Percentiles rank a stretch among this genome's conserved stretches.
These are phyloP conservation scores for Ambrosiella xylebori DNA, from an alignment of 2,329 filamentous ascomycete species.

Conservation along the genomic window DNA sequence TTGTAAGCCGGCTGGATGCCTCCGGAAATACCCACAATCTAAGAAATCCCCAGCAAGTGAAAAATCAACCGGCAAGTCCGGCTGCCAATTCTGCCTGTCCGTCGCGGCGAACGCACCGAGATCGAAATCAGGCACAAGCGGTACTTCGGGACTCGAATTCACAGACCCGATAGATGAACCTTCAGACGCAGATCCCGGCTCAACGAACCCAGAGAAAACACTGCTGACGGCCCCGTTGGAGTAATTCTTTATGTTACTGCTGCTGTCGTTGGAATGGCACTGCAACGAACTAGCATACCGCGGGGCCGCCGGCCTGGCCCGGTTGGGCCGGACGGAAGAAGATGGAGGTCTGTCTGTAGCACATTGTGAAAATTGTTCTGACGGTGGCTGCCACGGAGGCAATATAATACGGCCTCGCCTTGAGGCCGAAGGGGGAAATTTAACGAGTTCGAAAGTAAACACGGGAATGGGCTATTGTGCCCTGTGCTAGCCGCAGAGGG, in stretches of 20 bases:
- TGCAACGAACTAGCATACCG: background rate
- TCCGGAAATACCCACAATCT: constrained; percentile 1
- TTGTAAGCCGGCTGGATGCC: background rate
- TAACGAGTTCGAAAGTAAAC: constrained; percentile 11
- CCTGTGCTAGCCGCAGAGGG: constrained; percentile 10
- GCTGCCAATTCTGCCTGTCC: constrained; percentile 1
- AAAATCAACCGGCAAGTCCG: constrained; percentile 1
- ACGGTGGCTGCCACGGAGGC: constrained; percentile 5
- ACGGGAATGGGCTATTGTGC: constrained; percentile 9
- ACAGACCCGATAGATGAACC: background rate
- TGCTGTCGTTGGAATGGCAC: background rate
- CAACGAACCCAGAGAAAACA: constrained; percentile 1
- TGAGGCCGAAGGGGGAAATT: constrained; percentile 5
- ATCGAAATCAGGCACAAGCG: constrained; percentile 5
- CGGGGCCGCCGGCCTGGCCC: background rate
- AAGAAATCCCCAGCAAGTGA: constrained; percentile 3
- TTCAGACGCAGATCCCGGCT: background rate
- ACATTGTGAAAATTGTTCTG: background rate
- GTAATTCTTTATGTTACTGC: background rate
- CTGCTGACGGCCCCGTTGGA: background rate
- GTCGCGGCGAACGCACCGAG: background rate
- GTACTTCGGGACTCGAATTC: constrained; percentile 9
- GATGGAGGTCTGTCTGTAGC: background rate
- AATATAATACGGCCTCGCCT: constrained; percentile 9
- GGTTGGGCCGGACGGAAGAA: constrained; percentile 6